Base-by-base conservation (phyloP, 2,329 filamentous ascomycete genomes). In the Volutella citrinella region DNA sequence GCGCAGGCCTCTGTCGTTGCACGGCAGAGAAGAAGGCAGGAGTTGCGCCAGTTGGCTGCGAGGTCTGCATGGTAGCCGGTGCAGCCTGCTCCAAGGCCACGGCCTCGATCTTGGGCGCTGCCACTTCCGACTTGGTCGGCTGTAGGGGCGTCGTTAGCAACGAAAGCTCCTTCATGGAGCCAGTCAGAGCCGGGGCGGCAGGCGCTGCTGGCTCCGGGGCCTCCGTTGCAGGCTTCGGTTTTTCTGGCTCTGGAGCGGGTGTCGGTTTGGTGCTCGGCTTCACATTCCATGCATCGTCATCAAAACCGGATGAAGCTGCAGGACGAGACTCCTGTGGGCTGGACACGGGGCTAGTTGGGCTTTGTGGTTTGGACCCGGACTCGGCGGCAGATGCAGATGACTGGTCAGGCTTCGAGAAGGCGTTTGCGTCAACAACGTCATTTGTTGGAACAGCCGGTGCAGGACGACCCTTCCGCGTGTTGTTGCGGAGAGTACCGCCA, bases 201-300 rank as follows among this genome's bases (percentile, higher is more conserved):
- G 59, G 52, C 10, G 48, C 43, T 13, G 49, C 21, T 10, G 35
- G 20, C 17, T 48, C 20, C 11, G 41, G n/a, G 8, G 49, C 38
- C 27, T 46, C 42, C 10, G 42, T 19, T 14, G 42, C 38, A 19
- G 70, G 39, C 31, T 47, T 43, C 11, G 49, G 31, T 15, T 37
- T 35, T 4, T 20, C 26, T 17, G 36, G 18, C 14, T 8, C 8
- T 22, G 20, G 20, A 22, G 20, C 30, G 17, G 46, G 38, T 19
- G 46, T 40, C 32, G 51, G 61, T 44, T 81, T 76, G 56, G 80
- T 84, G 11, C 84, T 77, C 13, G 88, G 87, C 66, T 96, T 96
- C 30, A 95, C 84, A 53, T 94, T 87, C 93, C 93, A 98, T 8
- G 93, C 93, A 67, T 97, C 88, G 55, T 97, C 93, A 32, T 98